Base-by-base conservation (phyloP, 768 basidiomycete genomes). In the Auriscalpium orientale region DNA sequence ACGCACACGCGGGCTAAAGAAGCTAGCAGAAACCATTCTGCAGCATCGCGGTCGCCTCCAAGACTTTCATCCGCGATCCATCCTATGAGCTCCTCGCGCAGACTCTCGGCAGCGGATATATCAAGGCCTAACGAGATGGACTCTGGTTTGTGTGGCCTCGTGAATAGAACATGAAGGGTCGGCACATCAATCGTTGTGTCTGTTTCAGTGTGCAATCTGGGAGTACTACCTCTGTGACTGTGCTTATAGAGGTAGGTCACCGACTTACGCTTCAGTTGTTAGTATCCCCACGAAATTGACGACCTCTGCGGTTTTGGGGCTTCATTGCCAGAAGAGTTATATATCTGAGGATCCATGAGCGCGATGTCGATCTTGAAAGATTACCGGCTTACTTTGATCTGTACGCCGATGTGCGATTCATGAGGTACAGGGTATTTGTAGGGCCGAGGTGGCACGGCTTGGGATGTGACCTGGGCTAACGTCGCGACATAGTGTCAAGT, bases 41-140 rank as follows among this genome's bases (percentile, higher is more conserved):
- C 88, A 2, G 84, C 83, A 20, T 80, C 72, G 34, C 62, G 67
- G 64, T 93, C 90, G 4, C 87, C 85, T 0, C 76, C 85, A 4
- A 92, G 74, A 11, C 76, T 81, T 64, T 87, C 82, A 21, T 76
- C 69, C 1, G 89, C 86, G 49, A 93, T 79, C 91, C 91, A 93
- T 0, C 71, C 58, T 40, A 91, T 74, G 16, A 93, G 72, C 46
- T 84, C 78, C 8, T 75, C 64, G 38, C 85, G 75, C 15, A 81
- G 56, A 6, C 49, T 49, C n/a, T 64, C 61, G 13, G 62, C 45
- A 13, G 65, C 57, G 48, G 51, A 61, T 18, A 55, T 46, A 59
- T 53, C 21, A 56, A 57, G 48, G 18, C 49, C 53, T 13, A 46
- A 52, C 53, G 53, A 61, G 63, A 65, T 2, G 77, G 76, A 61